Conservation (phyloP, 179 eudicot species). For the Vitellaria paradoxa region DNA sequence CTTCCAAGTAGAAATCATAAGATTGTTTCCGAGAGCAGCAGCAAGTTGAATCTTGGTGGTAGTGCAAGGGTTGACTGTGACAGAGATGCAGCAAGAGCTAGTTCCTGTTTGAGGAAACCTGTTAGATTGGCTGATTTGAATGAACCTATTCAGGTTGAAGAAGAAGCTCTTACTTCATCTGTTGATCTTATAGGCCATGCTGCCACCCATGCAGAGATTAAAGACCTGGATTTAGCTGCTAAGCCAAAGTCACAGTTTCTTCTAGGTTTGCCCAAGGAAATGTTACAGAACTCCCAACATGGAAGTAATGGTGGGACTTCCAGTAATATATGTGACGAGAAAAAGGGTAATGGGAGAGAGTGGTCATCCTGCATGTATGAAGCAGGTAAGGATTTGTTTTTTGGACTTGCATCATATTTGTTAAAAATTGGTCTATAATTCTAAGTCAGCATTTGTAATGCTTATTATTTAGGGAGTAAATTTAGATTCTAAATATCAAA, state of each 20-base stretch:
- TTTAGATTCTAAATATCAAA: not conserved
- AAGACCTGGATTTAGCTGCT: conserved; percentile 29
- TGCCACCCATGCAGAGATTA: conserved; percentile 23
- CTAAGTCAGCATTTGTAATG: not conserved
- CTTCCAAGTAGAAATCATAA: conserved; percentile 27
- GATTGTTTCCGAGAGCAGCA: conserved; percentile 29
- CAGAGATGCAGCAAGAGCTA: conserved; percentile 31
- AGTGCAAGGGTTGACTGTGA: conserved; percentile 26
- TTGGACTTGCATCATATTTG: not conserved
- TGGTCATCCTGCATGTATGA: conserved; percentile 39
- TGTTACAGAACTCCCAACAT: conserved; percentile 29
- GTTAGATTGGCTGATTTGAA: conserved; percentile 71
- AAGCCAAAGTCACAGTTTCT: conserved; percentile 33
- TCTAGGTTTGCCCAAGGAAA: conserved; percentile 35
- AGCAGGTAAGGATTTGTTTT: conserved; percentile 52
- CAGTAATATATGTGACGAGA: conserved; percentile 22
- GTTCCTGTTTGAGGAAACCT: conserved; percentile 35
- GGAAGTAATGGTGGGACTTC: conserved; percentile 34
- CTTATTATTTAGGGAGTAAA: not conserved
- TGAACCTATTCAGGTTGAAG: conserved; percentile 68
- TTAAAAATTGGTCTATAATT: not conserved
- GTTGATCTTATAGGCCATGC: conserved; percentile 32
- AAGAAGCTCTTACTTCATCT: conserved; percentile 29
- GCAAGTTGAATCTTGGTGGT: conserved; percentile 24
- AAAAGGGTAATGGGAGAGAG: conserved; percentile 38